Conservation (phyloP, 202 grass and related monocot species). For the Brachypodium distachyon region DNA sequence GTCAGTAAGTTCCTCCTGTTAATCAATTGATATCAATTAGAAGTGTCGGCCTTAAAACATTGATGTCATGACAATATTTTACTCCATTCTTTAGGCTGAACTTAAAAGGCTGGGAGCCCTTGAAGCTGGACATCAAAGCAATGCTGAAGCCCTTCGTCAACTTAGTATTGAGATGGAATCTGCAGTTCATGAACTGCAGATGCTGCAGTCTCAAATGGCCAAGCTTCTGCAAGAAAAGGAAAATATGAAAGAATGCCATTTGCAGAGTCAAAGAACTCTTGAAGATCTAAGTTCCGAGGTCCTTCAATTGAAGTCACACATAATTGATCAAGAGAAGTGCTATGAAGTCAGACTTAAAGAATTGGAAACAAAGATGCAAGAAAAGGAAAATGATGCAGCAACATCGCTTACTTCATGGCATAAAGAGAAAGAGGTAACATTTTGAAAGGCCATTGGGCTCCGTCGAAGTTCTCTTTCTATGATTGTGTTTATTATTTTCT, state of each 20-base stretch:
- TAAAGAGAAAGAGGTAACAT: conserved; percentile 61
- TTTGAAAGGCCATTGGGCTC: background rate
- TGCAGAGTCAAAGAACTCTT: conserved; percentile 29
- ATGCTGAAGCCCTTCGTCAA: conserved; percentile 18
- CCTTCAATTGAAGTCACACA: conserved; percentile 45
- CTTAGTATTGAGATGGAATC: conserved; percentile 47
- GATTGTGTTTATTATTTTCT: background rate
- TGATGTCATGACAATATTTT: conserved; percentile 15
- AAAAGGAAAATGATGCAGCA: conserved; percentile 16
- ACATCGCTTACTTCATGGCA: conserved; percentile 45
- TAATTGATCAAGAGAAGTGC: conserved; percentile 47
- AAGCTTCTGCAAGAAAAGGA: conserved; percentile 46
- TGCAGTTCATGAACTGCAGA: conserved; percentile 39
- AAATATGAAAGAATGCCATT: conserved; percentile 16
- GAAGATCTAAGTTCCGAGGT: conserved; percentile 40
- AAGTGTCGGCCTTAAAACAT: background rate
- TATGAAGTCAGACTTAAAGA: conserved; percentile 43
- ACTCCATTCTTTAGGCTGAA: conserved; percentile 28
- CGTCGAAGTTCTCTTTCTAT: background rate
- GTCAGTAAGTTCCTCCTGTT: conserved; percentile 51
- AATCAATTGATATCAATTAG: conserved; percentile 9
- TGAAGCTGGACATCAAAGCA: conserved; percentile 12
- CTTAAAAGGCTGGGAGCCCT: background rate
- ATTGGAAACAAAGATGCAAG: conserved; percentile 47
- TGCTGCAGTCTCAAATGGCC: conserved; percentile 38